Evolutionary conservation across 129 eudicot species (phyloP), one percentile per base, ranked within the genome.

Genomic region (Chrysanthemum makinoi): DNA sequence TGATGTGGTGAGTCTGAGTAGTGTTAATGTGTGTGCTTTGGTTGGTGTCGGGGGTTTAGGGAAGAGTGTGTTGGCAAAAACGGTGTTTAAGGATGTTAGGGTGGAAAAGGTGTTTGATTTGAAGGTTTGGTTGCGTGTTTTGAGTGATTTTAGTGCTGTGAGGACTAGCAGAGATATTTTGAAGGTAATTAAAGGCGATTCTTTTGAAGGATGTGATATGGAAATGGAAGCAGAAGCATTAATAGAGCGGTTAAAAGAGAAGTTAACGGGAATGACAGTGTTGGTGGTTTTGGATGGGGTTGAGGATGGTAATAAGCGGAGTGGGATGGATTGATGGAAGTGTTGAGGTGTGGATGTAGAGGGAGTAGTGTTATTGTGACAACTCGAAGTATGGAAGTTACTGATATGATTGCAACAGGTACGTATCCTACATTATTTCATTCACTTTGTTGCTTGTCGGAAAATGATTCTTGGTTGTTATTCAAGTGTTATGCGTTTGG

Each of bases 1-100:
- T 48, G 48, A 11, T 39, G 50, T 48, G 24, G 46, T 55, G 24
- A 43, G 14, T 65, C 10, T 48, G 59, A 72, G 62, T 19, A 66
- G 62, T 19, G 73, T 72, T 55, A 19, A 48, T 64, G 72, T 71
- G 2, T 64, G 49, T 26, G 62, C 49, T 71, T 44, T 78, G 46
- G 13, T 39, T 39, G 82, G 82, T 9, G 62, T 71, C 2, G 82
- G 82, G 17, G 82, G 82, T 39, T 19, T 78, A 17, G 82, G 82
- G 48, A 78, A 78, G 33, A 78, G 77, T 17, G 72, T 68, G 49
- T 72, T 78, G 13, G 73, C 72, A 18, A 53, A 65, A 15, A 3
- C 65, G 67, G 50, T 78, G 56, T 78, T 13, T 64, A 71, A 63
- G 46, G 82, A 78, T 78, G 19, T 49, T 20, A 78, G 73, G n/a